Evolutionary conservation across 768 basidiomycete species (phyloP), one percentile per base, ranked within the genome.

Genomic region (Hortiboletus flavorubellus): DNA sequence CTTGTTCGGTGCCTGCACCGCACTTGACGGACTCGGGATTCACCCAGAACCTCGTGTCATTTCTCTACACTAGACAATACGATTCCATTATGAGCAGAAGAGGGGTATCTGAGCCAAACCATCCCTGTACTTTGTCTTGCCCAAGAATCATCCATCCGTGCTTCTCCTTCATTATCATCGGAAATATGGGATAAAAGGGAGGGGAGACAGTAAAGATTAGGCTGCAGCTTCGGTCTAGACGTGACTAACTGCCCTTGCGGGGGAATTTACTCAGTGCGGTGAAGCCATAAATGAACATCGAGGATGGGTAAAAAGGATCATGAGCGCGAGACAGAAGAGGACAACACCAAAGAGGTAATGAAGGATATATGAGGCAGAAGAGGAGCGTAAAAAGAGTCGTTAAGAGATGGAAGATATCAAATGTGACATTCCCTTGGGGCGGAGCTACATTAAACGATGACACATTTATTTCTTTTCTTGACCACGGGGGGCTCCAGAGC

Each of bases 401-500:
- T 58, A 70, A 55, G 57, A 73, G 68, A 73, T 64, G 62, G 44
- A 64, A 65, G 62, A 71, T 64, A 68, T 69, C 68, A 62, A 63
- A 45, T 42, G 62, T 64, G 59, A 60, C 62, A 64, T 65, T 56
- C 59, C 62, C 66, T 59, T 56, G 60, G 59, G 53, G 58, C 60
- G 55, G 55, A 54, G 56, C 64, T 68, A 68, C 61, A 67, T 86
- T 81, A 98, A 71, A 93, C 81, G 71, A 98, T 82, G 72, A 91
- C 80, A 83, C 95, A 98, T 73, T 81, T 86, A 64, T 66, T 75
- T 76, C 71, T 84, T 79, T 81, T 85, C 78, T 85, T 97, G 70
- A 91, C 80, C 60, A 96, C 87, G 63, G 97, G 97, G 48, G 97
- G 97, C 72, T 99, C 96, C 60, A 98, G 85, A 11, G 96, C 97